phyloP scores from a whole-genome alignment of 345 rosid species.

The Bruguiera gymnorhiza region DNA sequence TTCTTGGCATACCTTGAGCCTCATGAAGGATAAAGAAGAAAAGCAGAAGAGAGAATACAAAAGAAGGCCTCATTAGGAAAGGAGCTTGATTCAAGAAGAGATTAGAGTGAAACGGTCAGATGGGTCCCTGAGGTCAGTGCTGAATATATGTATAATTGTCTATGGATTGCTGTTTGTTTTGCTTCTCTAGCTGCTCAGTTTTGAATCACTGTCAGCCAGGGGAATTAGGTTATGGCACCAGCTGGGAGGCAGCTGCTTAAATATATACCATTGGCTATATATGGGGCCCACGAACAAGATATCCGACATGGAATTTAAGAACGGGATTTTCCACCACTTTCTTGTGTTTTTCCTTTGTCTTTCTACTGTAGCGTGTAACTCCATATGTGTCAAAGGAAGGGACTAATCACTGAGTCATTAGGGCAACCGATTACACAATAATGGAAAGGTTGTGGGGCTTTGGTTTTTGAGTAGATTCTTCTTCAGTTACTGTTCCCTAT shows the following conservation, averaged over 20 bases:
- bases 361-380: neutral
- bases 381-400: neutral
- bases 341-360: slow-evolving; percentile 22
- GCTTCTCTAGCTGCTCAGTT: neutral
- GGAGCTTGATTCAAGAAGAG: neutral
- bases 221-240: neutral
- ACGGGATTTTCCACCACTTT: slow-evolving; percentile 13
- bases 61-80: slow-evolving; percentile 13
- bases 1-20: slow-evolving; percentile 7
- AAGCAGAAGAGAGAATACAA: slow-evolving; percentile 11
- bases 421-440: neutral
- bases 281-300: neutral
- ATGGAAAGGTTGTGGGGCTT: slow-evolving; percentile 8
- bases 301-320: slow-evolving; percentile 7
- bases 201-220: slow-evolving; percentile 3
- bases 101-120: neutral
- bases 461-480: too few relatives aligned
- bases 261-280: neutral
- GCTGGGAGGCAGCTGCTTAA: neutral
- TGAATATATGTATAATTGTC: neutral
- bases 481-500: too few relatives aligned
- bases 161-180: neutral
- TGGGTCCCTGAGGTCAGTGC: neutral
- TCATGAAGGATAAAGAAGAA: slow-evolving; percentile 2
- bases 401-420: slow-evolving; percentile 17